Percentiles rank a stretch among this genome's conserved stretches.
Evolutionary conservation across 2,329 filamentous ascomycete genomes (phyloP).

Genomic region (Huntiella bhutanensis): DNA sequence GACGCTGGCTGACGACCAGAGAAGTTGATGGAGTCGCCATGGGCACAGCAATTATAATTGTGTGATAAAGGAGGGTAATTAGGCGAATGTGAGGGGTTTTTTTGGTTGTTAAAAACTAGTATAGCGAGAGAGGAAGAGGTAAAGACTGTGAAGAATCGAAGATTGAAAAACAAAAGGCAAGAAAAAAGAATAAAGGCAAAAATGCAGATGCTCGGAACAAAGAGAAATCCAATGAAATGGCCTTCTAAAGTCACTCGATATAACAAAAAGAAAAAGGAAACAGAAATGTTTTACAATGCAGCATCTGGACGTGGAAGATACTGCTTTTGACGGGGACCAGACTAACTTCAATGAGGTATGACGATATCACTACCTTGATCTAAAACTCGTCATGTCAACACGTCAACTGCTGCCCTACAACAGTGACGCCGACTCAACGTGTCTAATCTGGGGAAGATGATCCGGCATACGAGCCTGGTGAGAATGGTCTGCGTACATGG

Average conservation of each 20-base stretch:
- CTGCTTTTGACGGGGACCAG: too few relatives aligned
- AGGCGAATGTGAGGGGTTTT: conserved; percentile 1
- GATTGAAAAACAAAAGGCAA: conserved; percentile 2
- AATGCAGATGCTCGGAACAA: background rate
- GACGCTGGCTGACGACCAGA: conserved; percentile 1
- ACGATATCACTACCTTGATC: too few relatives aligned
- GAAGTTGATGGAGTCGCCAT: background rate
- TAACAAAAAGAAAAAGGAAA: background rate
- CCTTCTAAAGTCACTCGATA: too few relatives aligned
- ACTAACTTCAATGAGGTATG: too few relatives aligned
- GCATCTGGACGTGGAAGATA: too few relatives aligned
- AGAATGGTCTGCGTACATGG: background rate
- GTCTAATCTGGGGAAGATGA: conserved; percentile 7
- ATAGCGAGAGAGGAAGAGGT: conserved; percentile 1
- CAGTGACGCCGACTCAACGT: conserved; percentile 6
- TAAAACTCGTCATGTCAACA: background rate
- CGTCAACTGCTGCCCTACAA: conserved; percentile 3
- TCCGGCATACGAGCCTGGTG: conserved; percentile 8
- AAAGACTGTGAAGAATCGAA: conserved; percentile 9
- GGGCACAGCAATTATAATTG: background rate
- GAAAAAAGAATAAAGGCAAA: background rate
- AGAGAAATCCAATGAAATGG: too few relatives aligned
- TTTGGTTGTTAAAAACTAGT: conserved; percentile 3
- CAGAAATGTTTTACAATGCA: conserved; percentile 4
- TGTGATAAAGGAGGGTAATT: background rate